Evolutionary conservation across 768 basidiomycete species (phyloP).

Genomic region (Pleurotus citrinopileatus): DNA sequence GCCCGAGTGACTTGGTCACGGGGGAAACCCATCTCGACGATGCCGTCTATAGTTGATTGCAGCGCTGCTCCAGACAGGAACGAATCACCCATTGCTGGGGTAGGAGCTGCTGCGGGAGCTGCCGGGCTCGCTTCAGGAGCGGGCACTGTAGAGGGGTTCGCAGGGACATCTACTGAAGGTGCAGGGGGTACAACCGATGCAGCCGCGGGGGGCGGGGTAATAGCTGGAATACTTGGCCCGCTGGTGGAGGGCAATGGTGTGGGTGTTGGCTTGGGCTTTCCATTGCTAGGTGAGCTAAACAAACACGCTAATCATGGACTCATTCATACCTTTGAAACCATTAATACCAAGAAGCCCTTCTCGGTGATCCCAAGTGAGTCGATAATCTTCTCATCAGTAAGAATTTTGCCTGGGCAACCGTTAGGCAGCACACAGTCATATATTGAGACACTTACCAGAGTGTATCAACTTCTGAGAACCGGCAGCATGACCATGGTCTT

Average conservation of each 20-base stretch:
- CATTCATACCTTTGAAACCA: conserved; percentile 86
- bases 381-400: conserved; percentile 84
- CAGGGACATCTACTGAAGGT: conserved; percentile 23
- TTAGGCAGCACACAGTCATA: neutral
- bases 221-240: conserved; percentile 21
- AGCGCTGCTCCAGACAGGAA: conserved; percentile 79
- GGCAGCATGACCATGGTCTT: conserved; percentile 69
- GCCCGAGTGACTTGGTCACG: conserved; percentile 83
- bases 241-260: conserved; percentile 23
- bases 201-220: conserved; percentile 31
- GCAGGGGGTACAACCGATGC: conserved; percentile 29
- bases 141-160: conserved; percentile 18
- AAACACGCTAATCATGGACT: conserved; percentile 2
- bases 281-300: neutral
- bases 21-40: conserved; percentile 94
- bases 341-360: conserved; percentile 98
- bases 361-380: conserved; percentile 92
- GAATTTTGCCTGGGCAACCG: conserved; percentile 73
- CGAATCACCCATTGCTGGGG: conserved; percentile 44
- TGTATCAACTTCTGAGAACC: conserved; percentile 92
- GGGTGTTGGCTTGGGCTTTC: conserved; percentile 58
- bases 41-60: conserved; percentile 74
- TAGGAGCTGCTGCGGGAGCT: conserved; percentile 28
- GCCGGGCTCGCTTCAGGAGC: conserved; percentile 26
- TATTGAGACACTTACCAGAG: conserved; percentile 55